phyloP scores from a whole-genome alignment of 2,329 filamentous ascomycete genomes.

The Onygenales sp. region DNA sequence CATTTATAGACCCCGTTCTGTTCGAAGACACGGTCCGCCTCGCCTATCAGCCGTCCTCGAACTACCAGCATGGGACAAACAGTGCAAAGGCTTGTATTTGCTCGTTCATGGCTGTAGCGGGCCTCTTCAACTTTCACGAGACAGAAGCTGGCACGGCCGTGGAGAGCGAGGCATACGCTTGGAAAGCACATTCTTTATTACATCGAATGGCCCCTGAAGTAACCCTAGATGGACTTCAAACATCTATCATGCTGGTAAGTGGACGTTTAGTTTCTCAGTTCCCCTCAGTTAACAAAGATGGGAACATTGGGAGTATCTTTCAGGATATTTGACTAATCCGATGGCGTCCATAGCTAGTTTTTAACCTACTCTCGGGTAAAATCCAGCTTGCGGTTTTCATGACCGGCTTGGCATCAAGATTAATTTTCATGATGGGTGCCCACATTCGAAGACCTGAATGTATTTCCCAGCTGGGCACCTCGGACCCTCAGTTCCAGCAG shows the following conservation, averaged over 20 bases:
- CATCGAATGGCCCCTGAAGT: slow-evolving; percentile 34
- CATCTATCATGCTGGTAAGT: slow-evolving; percentile 41
- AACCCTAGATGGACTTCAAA: slow-evolving; percentile 37
- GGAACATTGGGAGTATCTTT: no score
- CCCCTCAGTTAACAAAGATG: neutral
- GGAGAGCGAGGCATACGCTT: slow-evolving; percentile 33
- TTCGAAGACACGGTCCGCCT: slow-evolving; percentile 37
- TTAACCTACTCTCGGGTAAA: neutral
- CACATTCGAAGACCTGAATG: slow-evolving; percentile 36
- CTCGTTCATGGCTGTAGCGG: slow-evolving; percentile 37
- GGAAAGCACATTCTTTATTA: slow-evolving; percentile 35
- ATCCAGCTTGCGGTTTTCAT: neutral
- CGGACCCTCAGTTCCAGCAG: slow-evolving; percentile 20
- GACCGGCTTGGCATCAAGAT: slow-evolving; percentile 35
- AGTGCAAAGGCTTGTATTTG: slow-evolving; percentile 36
- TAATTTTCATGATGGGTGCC: slow-evolving; percentile 26
- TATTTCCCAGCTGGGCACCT: slow-evolving; percentile 38
- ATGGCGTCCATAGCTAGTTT: no score
- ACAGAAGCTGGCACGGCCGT: slow-evolving; percentile 13
- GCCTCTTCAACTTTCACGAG: slow-evolving; percentile 15
- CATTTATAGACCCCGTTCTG: slow-evolving; percentile 38
- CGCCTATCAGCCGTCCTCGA: slow-evolving; percentile 31
- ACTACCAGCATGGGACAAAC: neutral
- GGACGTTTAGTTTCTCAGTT: neutral
- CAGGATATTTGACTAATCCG: no score